These are phyloP conservation scores for Macaranga tanarius DNA, from an alignment of 441 rosid species.

Conservation along the genomic window DNA sequence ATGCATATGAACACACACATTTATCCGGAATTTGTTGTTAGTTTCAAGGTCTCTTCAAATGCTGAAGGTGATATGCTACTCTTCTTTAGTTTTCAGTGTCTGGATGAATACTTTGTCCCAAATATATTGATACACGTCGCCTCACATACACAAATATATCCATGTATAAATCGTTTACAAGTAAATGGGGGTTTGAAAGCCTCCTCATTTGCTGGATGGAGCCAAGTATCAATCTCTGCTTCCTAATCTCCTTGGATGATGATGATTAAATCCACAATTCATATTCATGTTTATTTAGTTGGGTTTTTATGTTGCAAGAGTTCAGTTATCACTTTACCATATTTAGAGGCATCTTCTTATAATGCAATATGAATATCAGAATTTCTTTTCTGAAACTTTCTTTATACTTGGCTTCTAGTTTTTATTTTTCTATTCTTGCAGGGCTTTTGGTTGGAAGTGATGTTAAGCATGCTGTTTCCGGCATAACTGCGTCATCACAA, in stretches of 20 bases:
- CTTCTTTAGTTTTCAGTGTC: slow-evolving; percentile 15
- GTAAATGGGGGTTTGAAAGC: background rate
- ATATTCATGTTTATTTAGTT: slow-evolving; percentile 33
- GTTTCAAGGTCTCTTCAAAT: slow-evolving; percentile 72
- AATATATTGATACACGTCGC: background rate
- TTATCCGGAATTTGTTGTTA: slow-evolving; percentile 85
- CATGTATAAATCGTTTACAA: background rate
- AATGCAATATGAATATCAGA: slow-evolving; percentile 27
- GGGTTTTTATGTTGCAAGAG: slow-evolving; percentile 40
- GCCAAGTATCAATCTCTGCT: slow-evolving; percentile 38
- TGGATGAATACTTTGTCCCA: background rate
- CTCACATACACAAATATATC: background rate
- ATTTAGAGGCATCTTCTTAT: slow-evolving; percentile 40
- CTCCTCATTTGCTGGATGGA: slow-evolving; percentile 32
- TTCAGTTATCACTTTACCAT: slow-evolving; percentile 45
- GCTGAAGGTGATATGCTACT: slow-evolving; percentile 77
- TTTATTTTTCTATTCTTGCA: slow-evolving; percentile 38
- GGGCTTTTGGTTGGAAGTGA: slow-evolving; percentile 49
- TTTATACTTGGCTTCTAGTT: slow-evolving; percentile 35
- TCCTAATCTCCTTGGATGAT: slow-evolving; percentile 27
- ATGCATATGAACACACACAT: slow-evolving; percentile 90
- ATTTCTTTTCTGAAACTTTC: slow-evolving; percentile 20
- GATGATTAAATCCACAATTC: slow-evolving; percentile 18
- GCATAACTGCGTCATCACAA: slow-evolving; percentile 43
- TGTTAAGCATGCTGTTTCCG: slow-evolving; percentile 56